Conservation (phyloP, 2,329 filamentous ascomycete species). For the Exophiala phaeomuriformis region DNA sequence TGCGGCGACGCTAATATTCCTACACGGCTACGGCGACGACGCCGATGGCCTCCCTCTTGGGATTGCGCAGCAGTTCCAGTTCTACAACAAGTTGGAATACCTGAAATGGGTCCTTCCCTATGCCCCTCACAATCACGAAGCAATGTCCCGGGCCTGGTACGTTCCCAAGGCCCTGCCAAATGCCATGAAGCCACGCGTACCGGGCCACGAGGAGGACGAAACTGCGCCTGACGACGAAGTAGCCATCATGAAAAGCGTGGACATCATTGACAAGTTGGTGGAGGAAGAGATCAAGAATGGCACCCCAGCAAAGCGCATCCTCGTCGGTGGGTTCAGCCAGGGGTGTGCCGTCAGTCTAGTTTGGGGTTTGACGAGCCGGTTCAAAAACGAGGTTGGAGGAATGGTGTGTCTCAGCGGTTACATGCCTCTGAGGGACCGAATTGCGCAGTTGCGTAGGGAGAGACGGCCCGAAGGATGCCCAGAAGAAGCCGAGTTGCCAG, state of each 20-base stretch:
- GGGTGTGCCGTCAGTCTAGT: conserved; percentile 42
- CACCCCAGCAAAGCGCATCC: conserved; percentile 37
- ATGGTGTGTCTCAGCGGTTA: conserved; percentile 44
- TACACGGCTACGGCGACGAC: conserved; percentile 44
- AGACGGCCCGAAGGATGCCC: conserved; percentile 22
- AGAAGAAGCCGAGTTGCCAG: background rate
- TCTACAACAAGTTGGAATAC: conserved; percentile 43
- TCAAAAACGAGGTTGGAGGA: conserved; percentile 31
- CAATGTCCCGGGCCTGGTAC: conserved; percentile 37
- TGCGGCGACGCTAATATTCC: conserved; percentile 25
- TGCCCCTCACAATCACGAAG: conserved; percentile 42
- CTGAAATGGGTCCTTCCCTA: conserved; percentile 47
- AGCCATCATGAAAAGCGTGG: conserved; percentile 36
- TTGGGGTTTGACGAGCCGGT: conserved; percentile 36
- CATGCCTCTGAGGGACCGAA: conserved; percentile 37
- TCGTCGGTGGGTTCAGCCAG: conserved; percentile 45
- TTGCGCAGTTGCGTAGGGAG: conserved; percentile 35
- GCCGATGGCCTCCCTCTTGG: conserved; percentile 40
- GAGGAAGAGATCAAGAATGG: conserved; percentile 38
- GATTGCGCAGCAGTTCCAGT: conserved; percentile 43
- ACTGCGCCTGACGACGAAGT: conserved; percentile 41
- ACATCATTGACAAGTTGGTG: conserved; percentile 39
- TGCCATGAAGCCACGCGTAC: conserved; percentile 35
- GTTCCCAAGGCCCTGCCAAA: conserved; percentile 41
- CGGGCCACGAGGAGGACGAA: conserved; percentile 37